A percentile compares a stretch with the other conserved stretches of the same genome.
phyloP scores from a whole-genome alignment of 352 stramenopile genomes.

The Globisporangium sylvaticum region DNA sequence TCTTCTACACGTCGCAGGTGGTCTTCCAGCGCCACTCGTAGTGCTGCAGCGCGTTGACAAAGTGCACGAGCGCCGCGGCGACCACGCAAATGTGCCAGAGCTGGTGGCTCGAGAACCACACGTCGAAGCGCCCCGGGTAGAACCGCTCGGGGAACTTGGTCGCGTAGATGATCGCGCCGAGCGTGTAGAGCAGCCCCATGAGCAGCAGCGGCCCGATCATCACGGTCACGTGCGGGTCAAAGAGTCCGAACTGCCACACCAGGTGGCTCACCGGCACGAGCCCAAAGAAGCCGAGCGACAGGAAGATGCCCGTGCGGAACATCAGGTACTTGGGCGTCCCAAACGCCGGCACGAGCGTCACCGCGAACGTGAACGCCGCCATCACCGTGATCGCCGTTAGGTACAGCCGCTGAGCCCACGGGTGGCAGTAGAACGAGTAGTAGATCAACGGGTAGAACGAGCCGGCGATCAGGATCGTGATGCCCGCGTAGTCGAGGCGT shows the following conservation, averaged over 20 bases:
- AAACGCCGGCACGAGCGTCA: slow-evolving; percentile 71
- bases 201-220: slow-evolving; percentile 78
- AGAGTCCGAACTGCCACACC: slow-evolving; percentile 70
- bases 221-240: slow-evolving; percentile 79
- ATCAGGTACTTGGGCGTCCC: slow-evolving; percentile 67
- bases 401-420: slow-evolving; percentile 57
- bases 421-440: slow-evolving; percentile 88
- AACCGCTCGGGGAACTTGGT: slow-evolving; percentile 84
- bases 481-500: slow-evolving; percentile 80
- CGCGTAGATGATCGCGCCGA: slow-evolving; percentile 79
- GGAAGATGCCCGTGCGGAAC: slow-evolving; percentile 72
- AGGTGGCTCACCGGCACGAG: slow-evolving; percentile 72
- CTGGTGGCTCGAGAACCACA: slow-evolving; percentile 86
- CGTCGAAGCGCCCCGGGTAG: slow-evolving; percentile 79
- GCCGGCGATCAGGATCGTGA: slow-evolving; percentile 83
- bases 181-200: slow-evolving; percentile 76
- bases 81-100: slow-evolving; percentile 88
- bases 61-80: slow-evolving; percentile 81
- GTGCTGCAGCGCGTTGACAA: slow-evolving; percentile 77
- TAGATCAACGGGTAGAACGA: slow-evolving; percentile 88
- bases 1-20: slow-evolving; percentile 55
- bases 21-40: slow-evolving; percentile 87
- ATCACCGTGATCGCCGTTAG: slow-evolving; percentile 64
- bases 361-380: slow-evolving; percentile 60
- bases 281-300: slow-evolving; percentile 78